Evolutionary conservation across 768 basidiomycete genomes (phyloP), one percentile per base, ranked within the genome.

Genomic region (Boletus rubropictus): DNA sequence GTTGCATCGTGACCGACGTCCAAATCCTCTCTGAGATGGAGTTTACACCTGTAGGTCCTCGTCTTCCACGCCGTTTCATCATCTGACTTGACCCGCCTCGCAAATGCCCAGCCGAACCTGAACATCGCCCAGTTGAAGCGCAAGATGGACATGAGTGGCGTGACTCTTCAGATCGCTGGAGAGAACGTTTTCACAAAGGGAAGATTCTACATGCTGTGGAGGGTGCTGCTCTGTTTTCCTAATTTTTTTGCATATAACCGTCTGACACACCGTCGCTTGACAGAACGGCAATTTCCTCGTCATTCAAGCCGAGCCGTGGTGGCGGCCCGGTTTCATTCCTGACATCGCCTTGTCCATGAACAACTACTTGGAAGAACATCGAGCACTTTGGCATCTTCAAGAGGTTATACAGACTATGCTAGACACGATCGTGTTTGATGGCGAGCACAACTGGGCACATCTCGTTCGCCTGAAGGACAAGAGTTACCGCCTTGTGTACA

Each of bases 341-440:
- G 6, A 39, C 27, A 0, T 11, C 21, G 5, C 35, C 11, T 4
- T 40, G 12, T 28, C 29, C 7, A 6, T 1, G 15, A 14, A 14
- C 2, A 4, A 24, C 14, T 55, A 46, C 36, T 1, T 46, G 20
- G 59, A 57, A 29, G 64, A 67, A 37, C 18, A 18, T 17, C 48
- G 53, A 21, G 64, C 66, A 2, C 54, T 51, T 5, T 51, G 35
- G 29, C 44, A 66, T 20, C 38, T 66, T 31, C 49, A 53, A 48
- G 65, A 69, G 37, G 61, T 66, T 6, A 49, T 67, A 44, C 67
- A 67, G 33, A 57, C 60, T 7, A 68, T 69, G 65, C 47, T 69
- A 5, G 66, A 68, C 20, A 48, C 39, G 4, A 59, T 66, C 39
- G 51, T 53, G 5, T 50, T 67, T 11, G 65, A 67, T 6, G 51